A percentile compares a stretch with the other conserved stretches of the same genome.
Evolutionary conservation across 2,329 filamentous ascomycete species (phyloP).

Genomic region (Monosporascus sp.): DNA sequence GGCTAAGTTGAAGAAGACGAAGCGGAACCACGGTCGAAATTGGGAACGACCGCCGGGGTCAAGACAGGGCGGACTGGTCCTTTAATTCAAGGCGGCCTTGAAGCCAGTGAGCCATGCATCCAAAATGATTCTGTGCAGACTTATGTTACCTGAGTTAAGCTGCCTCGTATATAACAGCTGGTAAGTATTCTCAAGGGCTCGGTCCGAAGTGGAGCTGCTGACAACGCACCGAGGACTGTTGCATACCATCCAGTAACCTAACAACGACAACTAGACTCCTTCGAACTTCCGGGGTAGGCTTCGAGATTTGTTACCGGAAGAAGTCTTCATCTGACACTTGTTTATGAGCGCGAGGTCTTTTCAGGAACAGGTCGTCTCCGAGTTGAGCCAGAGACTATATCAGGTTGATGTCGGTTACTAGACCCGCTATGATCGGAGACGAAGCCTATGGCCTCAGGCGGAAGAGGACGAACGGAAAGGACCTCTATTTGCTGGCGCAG

Average conservation of each 20-base stretch:
- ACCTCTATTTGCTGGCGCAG: too few species aligned
- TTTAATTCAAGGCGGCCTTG: background rate
- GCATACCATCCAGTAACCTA: background rate
- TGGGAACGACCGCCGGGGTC: constrained; percentile 1
- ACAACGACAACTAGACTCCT: too few species aligned
- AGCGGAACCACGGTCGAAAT: background rate
- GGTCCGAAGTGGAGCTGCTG: background rate
- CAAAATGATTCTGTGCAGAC: background rate
- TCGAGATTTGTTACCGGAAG: too few species aligned
- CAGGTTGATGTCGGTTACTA: too few species aligned
- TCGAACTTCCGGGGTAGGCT: too few species aligned
- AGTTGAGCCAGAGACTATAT: too few species aligned
- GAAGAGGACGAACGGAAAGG: too few species aligned
- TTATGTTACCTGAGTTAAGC: background rate
- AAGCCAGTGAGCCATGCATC: background rate
- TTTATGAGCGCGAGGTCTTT: too few species aligned
- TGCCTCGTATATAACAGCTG: constrained; percentile 3
- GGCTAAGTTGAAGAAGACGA: background rate
- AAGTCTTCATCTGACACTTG: too few species aligned
- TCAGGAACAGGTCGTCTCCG: too few species aligned
- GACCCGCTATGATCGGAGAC: too few species aligned
- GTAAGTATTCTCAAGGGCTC: background rate
- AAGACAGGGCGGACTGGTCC: constrained; percentile 2
- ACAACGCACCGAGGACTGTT: background rate
- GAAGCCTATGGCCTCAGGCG: too few species aligned